Evolutionary conservation across 306 rosid species (phyloP), one percentile per base, ranked within the genome.

Genomic region (Lagenaria siceraria): DNA sequence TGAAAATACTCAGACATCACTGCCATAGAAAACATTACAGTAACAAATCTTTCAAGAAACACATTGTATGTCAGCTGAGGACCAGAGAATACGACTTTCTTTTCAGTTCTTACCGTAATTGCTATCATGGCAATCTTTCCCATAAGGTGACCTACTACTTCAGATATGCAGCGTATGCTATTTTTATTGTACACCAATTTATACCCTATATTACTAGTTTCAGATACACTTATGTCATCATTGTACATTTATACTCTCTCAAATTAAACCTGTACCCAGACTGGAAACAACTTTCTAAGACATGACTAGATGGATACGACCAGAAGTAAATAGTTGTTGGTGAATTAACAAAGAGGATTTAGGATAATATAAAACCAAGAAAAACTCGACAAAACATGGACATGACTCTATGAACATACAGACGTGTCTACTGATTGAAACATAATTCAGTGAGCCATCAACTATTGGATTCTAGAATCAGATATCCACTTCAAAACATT

Each of bases 261-360:
- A 4, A 46, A 48, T 24, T 49, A 71, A 46, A 46, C 22, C 8
- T 1, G 59, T 12, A 46, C 15, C 21, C 19, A 43, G 56, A 46
- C 54, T 69, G 75, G 21, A 29, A 43, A 69, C 75, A 69, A 43
- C 35, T 69, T 69, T 38, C 76, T 49, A 71, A 25, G 76, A 48
- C 59, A 24, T 7, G 38, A 48, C 75, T 27, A 70, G 54, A 68
- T 21, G 54, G 33, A n/a, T 38, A 68, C 10, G 6, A 10, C 19
- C 33, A 38, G 49, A 65, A 65, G 49, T 38, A 65, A 19, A 35
- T 36, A 9, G 49, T 68, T 43, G 31, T n/a, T 66, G 35, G 56
- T 15, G 75, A 70, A 75, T 6, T 73, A 11, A 58, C 55, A 76
- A 33, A 54, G 62, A 15, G 43, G 84, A 65, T 68, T 21, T 40